Base-by-base conservation (phyloP, 2,329 filamentous ascomycete species). In the Thielaviopsis euricoi region DNA sequence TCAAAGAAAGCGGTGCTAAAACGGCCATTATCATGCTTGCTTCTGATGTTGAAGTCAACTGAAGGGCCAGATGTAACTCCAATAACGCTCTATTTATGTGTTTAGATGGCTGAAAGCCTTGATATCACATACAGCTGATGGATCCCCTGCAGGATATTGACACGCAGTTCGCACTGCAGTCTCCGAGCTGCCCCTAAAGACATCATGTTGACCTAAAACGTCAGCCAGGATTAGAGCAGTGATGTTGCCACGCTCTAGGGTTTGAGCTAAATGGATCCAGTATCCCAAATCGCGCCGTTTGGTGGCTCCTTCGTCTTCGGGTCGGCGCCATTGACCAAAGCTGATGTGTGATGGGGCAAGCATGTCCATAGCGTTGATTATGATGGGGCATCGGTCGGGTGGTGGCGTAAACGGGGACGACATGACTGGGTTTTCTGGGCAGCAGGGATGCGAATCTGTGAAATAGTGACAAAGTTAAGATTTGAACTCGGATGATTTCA, bases 91-190 rank as follows among this genome's bases (percentile, higher is more conserved):
- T 10, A 2, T 6, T 10, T 33, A 33, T 33, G 7, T 10, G 29
- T 33, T 6, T 10, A 5, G 12, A 33, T 10, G 29, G 4, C 29
- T 33, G 12, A 33, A 33, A 33, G 4, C 12, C 12, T 33, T 33
- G 29, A 10, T 33, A n/a, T 33, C 29, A 33, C 29, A 33, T 48
- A 59, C 58, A 6, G 66, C 62, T 1, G 86, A 65, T 0, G 83
- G 83, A 65, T 87, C 83, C 60, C 84, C 85, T n/a, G 86, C 80
- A 0, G 83, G 83, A 76, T 81, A 86, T 67, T 87, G 83, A 0
- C 82, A 80, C 1, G 81, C 83, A 0, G 80, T 79, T 0, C 74
- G 66, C 53, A 85, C 76, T 0, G 81, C 79, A 0, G 82, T 77
- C 2, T 77, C 74, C 3, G 72, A 68, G 0, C 67, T 68, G 10